Percentiles rank a stretch among this genome's conserved stretches.
phyloP scores from a whole-genome alignment of 2,329 filamentous ascomycete genomes.

The Ophidiomyces ophidiicola region DNA sequence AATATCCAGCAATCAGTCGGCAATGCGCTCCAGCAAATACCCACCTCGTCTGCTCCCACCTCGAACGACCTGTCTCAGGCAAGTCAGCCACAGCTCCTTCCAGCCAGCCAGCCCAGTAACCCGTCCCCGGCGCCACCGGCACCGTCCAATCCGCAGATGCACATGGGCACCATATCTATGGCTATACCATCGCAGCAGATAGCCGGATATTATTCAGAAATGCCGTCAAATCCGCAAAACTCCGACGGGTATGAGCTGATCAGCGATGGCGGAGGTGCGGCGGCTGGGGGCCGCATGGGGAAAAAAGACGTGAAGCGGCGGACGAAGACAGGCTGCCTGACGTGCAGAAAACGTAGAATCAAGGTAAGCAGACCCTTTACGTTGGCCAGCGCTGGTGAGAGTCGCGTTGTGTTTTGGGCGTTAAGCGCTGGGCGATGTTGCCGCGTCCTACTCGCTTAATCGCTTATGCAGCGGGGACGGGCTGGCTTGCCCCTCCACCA shows the following conservation, averaged over 20 bases:
- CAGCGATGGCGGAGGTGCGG: conserved; percentile 41
- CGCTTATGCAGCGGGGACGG: background rate
- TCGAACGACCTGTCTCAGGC: conserved; percentile 20
- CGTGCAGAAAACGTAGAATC: conserved; percentile 55
- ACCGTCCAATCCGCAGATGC: conserved; percentile 9
- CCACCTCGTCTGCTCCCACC: conserved; percentile 12
- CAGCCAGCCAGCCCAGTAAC: conserved; percentile 26
- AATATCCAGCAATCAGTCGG: background rate
- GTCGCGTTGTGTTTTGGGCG: conserved; percentile 5
- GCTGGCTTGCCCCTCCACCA: conserved; percentile 5
- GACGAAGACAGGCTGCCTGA: conserved; percentile 61
- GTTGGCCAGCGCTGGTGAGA: background rate
- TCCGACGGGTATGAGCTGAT: conserved; percentile 43
- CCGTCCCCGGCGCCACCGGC: conserved; percentile 14
- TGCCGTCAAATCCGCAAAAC: conserved; percentile 31
- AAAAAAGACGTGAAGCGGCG: conserved; percentile 63
- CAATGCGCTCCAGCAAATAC: conserved; percentile 7
- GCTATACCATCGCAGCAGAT: conserved; percentile 14
- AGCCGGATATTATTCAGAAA: conserved; percentile 38
- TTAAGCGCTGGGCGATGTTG: background rate
- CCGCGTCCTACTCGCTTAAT: conserved; percentile 7
- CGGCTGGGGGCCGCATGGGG: conserved; percentile 47
- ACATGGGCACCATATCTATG: conserved; percentile 13
- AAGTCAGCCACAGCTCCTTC: conserved; percentile 22
- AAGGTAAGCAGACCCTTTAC: conserved; percentile 46